phyloP scores from a whole-genome alignment of 306 rosid genomes.

The Castanopsis chinensis region DNA sequence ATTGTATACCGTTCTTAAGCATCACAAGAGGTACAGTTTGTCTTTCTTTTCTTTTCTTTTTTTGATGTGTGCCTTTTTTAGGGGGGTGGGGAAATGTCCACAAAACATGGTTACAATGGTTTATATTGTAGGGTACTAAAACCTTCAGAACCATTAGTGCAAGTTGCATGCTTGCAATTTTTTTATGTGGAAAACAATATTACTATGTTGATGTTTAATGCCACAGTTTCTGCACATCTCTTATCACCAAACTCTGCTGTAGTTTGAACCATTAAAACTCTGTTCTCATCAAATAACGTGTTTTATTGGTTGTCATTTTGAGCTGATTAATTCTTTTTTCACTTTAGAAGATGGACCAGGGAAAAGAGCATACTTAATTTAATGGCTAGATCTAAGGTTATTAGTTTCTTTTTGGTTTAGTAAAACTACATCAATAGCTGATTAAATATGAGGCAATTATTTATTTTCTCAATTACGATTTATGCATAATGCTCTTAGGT shows the following conservation, averaged over 20 bases:
- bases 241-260: not conserved
- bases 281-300: too few species aligned
- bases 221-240: not conserved
- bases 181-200: not conserved
- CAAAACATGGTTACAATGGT: not conserved
- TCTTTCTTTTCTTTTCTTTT: not conserved
- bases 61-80: too few species aligned
- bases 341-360: too few species aligned
- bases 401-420: not conserved
- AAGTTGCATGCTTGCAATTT: not conserved
- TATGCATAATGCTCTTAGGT: not conserved
- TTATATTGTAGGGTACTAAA: not conserved
- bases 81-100: too few species aligned
- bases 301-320: too few species aligned
- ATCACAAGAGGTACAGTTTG: constrained; percentile 66
- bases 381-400: not conserved
- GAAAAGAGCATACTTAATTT: not conserved
- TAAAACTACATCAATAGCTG: not conserved
- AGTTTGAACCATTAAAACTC: not conserved
- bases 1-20: constrained; percentile 61
- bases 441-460: not conserved
- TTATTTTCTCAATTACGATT: not conserved
- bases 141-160: not conserved
- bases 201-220: not conserved
- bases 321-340: too few species aligned